Evolutionary conservation across 2,329 filamentous ascomycete species (phyloP).

Genomic region (Alternaria rosae): DNA sequence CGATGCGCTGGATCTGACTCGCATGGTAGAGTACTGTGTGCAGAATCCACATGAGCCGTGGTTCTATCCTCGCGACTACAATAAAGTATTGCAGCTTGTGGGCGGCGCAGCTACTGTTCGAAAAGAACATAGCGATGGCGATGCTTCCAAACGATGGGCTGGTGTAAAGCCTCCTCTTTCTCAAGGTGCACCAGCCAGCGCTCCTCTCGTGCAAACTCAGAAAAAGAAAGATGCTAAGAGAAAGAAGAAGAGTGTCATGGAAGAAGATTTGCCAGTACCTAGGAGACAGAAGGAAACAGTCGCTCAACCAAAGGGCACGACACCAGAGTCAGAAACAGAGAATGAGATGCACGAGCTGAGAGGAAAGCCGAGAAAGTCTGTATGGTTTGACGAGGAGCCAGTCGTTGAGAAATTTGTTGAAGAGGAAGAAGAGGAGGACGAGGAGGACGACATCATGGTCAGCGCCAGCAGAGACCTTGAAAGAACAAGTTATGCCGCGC

Average conservation of each 20-base stretch:
- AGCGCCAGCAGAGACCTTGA: neutral
- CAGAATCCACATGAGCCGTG: conserved; percentile 23
- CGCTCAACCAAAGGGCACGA: neutral
- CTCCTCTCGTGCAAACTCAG: neutral
- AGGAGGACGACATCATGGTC: neutral
- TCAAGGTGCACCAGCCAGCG: neutral
- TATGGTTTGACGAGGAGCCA: neutral
- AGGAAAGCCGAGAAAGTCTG: neutral
- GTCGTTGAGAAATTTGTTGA: neutral
- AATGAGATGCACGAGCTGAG: neutral
- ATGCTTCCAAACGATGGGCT: conserved; percentile 15
- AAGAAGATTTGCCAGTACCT: neutral
- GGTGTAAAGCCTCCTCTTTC: neutral
- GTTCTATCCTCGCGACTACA: conserved; percentile 32
- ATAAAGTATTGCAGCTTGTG: conserved; percentile 14
- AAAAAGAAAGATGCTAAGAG: neutral
- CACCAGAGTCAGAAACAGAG: neutral
- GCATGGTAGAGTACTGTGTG: conserved; percentile 29
- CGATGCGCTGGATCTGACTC: conserved; percentile 36
- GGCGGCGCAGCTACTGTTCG: conserved; percentile 14
- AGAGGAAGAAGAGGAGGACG: neutral
- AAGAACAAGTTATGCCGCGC: conserved; percentile 11
- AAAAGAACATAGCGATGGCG: conserved; percentile 18
- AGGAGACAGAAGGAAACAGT: neutral
- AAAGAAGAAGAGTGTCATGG: neutral